Conservation (phyloP, 1,284 basidiomycete species). For the Naganishia liquefaciens region DNA sequence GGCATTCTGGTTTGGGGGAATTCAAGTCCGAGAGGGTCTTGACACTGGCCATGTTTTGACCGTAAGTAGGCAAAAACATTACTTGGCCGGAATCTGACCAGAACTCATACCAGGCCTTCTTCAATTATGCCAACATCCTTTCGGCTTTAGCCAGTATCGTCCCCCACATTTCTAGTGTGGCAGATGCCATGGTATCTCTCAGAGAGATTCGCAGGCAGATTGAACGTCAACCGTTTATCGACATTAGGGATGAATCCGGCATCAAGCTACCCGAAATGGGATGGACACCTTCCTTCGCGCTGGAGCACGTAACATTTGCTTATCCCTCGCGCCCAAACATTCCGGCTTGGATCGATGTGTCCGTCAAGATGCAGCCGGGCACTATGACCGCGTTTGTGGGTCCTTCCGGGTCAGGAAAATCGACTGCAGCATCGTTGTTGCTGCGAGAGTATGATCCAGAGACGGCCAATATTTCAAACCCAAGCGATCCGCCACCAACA, state of each 20-base stretch:
- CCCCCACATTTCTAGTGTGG: constrained; percentile 44
- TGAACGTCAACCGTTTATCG: constrained; percentile 46
- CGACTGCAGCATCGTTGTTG: constrained; percentile 53
- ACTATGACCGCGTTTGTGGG: constrained; percentile 56
- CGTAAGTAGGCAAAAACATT: constrained; percentile 29
- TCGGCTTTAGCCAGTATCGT: constrained; percentile 38
- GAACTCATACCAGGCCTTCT: background rate
- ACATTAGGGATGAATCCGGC: constrained; percentile 41
- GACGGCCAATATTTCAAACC: constrained; percentile 32
- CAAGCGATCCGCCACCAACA: constrained; percentile 17
- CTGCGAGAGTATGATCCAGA: constrained; percentile 54
- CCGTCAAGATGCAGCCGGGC: constrained; percentile 46
- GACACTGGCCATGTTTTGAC: constrained; percentile 41
- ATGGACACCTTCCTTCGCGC: constrained; percentile 56
- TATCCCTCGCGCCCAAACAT: constrained; percentile 54
- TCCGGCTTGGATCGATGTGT: constrained; percentile 62
- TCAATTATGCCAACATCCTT: constrained; percentile 8
- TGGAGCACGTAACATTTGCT: constrained; percentile 53
- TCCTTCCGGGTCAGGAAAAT: constrained; percentile 54
- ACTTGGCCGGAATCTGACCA: background rate
- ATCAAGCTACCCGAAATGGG: constrained; percentile 31
- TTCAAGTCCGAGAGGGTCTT: constrained; percentile 38
- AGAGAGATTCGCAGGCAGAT: constrained; percentile 44
- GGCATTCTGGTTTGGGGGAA: constrained; percentile 53
- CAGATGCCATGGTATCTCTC: constrained; percentile 36